Evolutionary conservation across 1,284 basidiomycete genomes (phyloP).

Genomic region (Butyriboletus regius): DNA sequence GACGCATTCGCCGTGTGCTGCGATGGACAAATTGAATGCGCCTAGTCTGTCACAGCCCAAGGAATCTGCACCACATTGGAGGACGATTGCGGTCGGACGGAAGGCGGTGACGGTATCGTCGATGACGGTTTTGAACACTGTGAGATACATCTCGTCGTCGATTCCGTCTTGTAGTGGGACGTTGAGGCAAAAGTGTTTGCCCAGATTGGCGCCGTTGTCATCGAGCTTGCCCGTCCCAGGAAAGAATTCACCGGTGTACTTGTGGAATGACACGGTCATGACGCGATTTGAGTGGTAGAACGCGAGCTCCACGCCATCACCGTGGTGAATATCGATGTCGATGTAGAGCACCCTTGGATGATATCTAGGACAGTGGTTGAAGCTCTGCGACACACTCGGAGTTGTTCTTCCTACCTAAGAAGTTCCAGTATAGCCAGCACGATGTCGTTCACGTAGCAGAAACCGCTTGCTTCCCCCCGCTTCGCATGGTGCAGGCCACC

Average conservation of each 20-base stretch:
- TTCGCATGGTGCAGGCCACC: constrained; percentile 94
- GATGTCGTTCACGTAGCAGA: constrained; percentile 95
- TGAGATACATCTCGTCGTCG: constrained; percentile 93
- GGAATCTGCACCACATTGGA: constrained; percentile 96
- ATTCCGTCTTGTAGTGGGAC: constrained; percentile 94
- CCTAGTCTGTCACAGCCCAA: constrained; percentile 90
- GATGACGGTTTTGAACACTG: constrained; percentile 92
- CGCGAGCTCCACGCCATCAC: constrained; percentile 93
- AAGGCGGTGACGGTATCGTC: constrained; percentile 89
- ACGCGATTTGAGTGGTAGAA: constrained; percentile 98
- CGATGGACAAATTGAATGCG: constrained; percentile 97
- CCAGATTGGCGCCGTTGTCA: constrained; percentile 78
- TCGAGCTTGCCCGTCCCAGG: constrained; percentile 90
- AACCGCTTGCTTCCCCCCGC: constrained; percentile 90
- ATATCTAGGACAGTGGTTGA: constrained; percentile 45
- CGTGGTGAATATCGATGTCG: constrained; percentile 96
- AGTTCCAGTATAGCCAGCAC: constrained; percentile 90
- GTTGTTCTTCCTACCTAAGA: constrained; percentile 53
- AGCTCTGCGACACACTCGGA: neutral
- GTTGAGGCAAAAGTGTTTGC: constrained; percentile 94
- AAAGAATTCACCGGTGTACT: constrained; percentile 98
- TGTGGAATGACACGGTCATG: constrained; percentile 98
- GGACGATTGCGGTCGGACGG: constrained; percentile 82
- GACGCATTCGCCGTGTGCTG: constrained; percentile 97
- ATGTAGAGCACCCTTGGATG: constrained; percentile 90